Percentiles rank a stretch among this genome's conserved stretches.
These are phyloP conservation scores for Ascocoryne sarcoides DNA, from an alignment of 2,329 filamentous ascomycete genomes.

Conservation along the genomic window DNA sequence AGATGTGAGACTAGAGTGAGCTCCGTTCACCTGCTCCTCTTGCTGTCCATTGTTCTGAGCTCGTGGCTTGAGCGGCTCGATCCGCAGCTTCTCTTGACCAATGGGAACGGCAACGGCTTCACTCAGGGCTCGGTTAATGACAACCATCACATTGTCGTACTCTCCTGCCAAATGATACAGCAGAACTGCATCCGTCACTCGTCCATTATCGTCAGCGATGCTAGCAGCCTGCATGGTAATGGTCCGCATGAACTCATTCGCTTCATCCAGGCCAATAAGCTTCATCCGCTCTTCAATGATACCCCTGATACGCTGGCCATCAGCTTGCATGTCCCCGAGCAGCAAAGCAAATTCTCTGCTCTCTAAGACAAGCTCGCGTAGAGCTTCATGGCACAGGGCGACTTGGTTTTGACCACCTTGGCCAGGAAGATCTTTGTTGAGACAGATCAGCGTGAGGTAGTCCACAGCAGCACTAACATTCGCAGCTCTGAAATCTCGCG, in stretches of 20 bases:
- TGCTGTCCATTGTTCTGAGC: conserved; percentile 8
- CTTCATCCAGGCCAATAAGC: conserved; percentile 70
- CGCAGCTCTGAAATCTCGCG: conserved; percentile 86
- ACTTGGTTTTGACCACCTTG: conserved; percentile 68
- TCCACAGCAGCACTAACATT: conserved; percentile 85
- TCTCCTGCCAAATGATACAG: conserved; percentile 92
- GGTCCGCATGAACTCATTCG: conserved; percentile 79
- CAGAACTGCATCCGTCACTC: conserved; percentile 87
- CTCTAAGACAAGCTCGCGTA: conserved; percentile 92
- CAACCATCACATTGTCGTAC: conserved; percentile 86
- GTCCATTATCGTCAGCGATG: conserved; percentile 87
- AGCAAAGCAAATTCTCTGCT: conserved; percentile 91
- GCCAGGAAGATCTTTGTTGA: conserved; percentile 75
- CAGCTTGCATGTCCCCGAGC: conserved; percentile 80
- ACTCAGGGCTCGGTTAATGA: conserved; percentile 82
- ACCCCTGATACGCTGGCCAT: conserved; percentile 78
- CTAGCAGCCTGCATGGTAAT: conserved; percentile 89
- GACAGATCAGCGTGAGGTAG: conserved; percentile 83
- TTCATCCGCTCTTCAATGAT: conserved; percentile 77
- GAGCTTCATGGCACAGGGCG: conserved; percentile 79
- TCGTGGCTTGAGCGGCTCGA: conserved; percentile 43
- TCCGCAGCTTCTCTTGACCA: conserved; percentile 67
- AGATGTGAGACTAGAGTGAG: conserved; percentile 55
- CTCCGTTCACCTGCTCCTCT: conserved; percentile 33
- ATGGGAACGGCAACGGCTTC: conserved; percentile 83